Evolutionary conservation across 139 green algal species (phyloP).

Genomic region (Chlamydomonas urium): DNA sequence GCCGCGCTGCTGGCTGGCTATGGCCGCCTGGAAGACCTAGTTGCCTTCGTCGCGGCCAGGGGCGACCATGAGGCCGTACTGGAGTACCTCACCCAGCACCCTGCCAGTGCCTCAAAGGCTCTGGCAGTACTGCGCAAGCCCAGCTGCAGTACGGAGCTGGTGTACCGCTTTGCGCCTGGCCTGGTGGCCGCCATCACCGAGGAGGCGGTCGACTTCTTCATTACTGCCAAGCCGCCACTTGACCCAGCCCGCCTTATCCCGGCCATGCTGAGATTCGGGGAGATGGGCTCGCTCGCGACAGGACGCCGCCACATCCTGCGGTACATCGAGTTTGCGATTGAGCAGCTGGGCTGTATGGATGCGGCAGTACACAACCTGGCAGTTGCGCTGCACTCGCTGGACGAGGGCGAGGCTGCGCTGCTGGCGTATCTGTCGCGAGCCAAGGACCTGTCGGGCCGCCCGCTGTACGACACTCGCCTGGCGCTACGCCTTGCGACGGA

Average conservation of each 20-base stretch:
- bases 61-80: conserved; percentile 82
- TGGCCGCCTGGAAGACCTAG: conserved; percentile 81
- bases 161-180: conserved; percentile 81
- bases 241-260: conserved; percentile 71
- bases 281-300: conserved; percentile 24
- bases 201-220: conserved; percentile 71
- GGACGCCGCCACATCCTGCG: conserved; percentile 54
- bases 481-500: conserved; percentile 74
- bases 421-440: conserved; percentile 61
- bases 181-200: conserved; percentile 62
- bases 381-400: conserved; percentile 67
- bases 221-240: conserved; percentile 54
- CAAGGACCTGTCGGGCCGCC: conserved; percentile 11
- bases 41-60: conserved; percentile 68
- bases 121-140: conserved; percentile 82
- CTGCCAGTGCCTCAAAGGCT: conserved; percentile 26
- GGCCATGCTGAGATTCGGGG: conserved; percentile 71
- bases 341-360: conserved; percentile 47
- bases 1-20: conserved; percentile 76
- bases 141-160: conserved; percentile 54
- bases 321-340: conserved; percentile 76
- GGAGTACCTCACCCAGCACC: conserved; percentile 53
- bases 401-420: conserved; percentile 51
- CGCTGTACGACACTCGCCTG: conserved; percentile 80
- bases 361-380: conserved; percentile 61